These are phyloP conservation scores for Tympanopsis confertula DNA, from an alignment of 2,329 filamentous ascomycete species.

Conservation along the genomic window DNA sequence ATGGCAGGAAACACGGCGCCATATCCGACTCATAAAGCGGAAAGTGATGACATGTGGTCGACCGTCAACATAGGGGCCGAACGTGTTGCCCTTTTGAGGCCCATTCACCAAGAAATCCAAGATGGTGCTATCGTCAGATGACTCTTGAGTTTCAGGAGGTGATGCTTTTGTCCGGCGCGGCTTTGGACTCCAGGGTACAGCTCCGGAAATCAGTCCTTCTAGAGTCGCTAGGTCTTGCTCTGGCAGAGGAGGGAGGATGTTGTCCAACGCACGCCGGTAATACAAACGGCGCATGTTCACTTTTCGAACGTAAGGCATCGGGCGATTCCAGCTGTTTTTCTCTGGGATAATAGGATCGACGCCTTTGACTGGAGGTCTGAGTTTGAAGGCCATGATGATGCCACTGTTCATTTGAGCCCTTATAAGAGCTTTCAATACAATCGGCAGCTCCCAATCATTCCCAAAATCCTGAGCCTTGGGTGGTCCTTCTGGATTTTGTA, in stretches of 20 bases:
- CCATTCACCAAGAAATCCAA: slow-evolving; percentile 18
- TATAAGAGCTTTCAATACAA: neutral
- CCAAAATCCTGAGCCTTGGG: neutral
- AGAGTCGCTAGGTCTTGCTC: slow-evolving; percentile 19
- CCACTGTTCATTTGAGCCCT: neutral
- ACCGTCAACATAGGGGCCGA: slow-evolving; percentile 16
- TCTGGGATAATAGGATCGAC: neutral
- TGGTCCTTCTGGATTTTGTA: no score
- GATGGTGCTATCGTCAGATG: slow-evolving; percentile 6
- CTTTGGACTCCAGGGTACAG: slow-evolving; percentile 14
- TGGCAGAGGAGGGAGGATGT: slow-evolving; percentile 23
- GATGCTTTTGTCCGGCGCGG: slow-evolving; percentile 12
- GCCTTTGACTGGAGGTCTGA: neutral
- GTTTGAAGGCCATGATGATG: neutral
- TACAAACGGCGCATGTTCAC: slow-evolving; percentile 8
- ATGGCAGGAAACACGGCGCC: slow-evolving; percentile 19
- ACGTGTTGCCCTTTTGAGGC: slow-evolving; percentile 20
- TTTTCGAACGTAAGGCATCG: neutral
- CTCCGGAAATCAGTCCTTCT: slow-evolving; percentile 17
- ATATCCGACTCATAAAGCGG: slow-evolving; percentile 22
- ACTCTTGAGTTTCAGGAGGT: neutral
- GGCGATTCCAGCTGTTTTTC: neutral
- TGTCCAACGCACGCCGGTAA: slow-evolving; percentile 17
- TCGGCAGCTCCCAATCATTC: neutral
- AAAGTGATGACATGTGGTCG: slow-evolving; percentile 24